Base-by-base conservation (phyloP, 2,329 filamentous ascomycete species). In the Arthrocladium fulminans region DNA sequence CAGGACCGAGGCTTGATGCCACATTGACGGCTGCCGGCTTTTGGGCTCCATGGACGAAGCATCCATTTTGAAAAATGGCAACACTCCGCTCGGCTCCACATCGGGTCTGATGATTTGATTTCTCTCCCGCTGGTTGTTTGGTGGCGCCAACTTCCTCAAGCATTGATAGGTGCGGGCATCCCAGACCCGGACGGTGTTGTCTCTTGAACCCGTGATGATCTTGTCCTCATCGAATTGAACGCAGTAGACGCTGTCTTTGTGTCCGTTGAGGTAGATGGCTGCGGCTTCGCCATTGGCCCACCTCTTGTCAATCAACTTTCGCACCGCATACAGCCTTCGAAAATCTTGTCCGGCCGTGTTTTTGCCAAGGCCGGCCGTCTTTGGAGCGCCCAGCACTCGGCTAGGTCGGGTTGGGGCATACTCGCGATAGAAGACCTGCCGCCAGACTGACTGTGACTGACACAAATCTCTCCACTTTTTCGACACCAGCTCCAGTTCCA, bases 161-260 rank as follows among this genome's bases (percentile, higher is more conserved):
- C 92, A 98, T 57, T 86, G 76, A 63, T 88, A 84, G 8, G 86
- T 94, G 58, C 86, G 83, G 71, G 95, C 85, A 65, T 97, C 88
- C 92, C 92, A 98, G 25, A 98, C 80, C 44, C 92, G 85, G 57
- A 98, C 92, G 0, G 92, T 97, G 63, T 87, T 86, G 67, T 98
- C 92, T 53, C 92, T 83, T 8, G 90, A 96, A 23, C 92, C 92
- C 2, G 92, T 97, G 56, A 98, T 89, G 62, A 97, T 95, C 67
- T 97, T 98, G 63, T 85, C 88, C 83, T 97, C 90, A 65, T 98
- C 92, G 64, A 97, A 98, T 63, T 98, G 92, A 49, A 94, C 79
- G 66, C 92, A 98, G 69, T 98, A 98, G 49, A 98, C 94, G 56
- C 88, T 96, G 65, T 98, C 92, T 22, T 83, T 82, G 64, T 98